These are phyloP conservation scores for Crucibulum laeve DNA, from an alignment of 768 basidiomycete species.

Conservation along the genomic window DNA sequence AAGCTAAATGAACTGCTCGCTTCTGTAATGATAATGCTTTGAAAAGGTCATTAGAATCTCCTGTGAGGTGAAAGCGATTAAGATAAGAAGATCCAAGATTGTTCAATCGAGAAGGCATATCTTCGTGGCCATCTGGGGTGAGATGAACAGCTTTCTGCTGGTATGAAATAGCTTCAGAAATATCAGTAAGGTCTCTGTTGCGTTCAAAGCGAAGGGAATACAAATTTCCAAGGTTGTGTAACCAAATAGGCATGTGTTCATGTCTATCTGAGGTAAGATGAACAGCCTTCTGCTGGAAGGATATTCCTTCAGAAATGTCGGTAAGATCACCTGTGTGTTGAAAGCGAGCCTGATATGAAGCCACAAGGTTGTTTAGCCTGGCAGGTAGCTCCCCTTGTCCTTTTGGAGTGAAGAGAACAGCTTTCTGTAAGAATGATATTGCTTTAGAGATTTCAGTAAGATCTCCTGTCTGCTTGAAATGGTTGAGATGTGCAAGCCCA, in stretches of 20 bases:
- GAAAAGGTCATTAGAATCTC: slow-evolving; percentile 4
- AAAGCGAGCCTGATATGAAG: slow-evolving; percentile 13
- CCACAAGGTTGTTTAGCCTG: slow-evolving; percentile 13
- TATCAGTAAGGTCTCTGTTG: neutral
- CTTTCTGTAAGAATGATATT: slow-evolving; percentile 10
- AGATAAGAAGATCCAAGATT: slow-evolving; percentile 4
- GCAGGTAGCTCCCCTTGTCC: slow-evolving; percentile 12
- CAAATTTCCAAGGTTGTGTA: neutral
- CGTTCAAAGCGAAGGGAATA: neutral
- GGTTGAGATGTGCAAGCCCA: too few species aligned
- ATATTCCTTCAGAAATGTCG: neutral
- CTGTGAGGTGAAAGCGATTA: slow-evolving; percentile 1
- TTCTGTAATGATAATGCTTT: slow-evolving; percentile 9
- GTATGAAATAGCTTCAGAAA: slow-evolving; percentile 5
- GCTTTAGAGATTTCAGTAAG: slow-evolving; percentile 16
- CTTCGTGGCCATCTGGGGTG: slow-evolving; percentile 2
- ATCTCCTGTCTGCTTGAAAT: slow-evolving; percentile 8
- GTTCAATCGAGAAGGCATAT: neutral
- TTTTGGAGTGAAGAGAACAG: slow-evolving; percentile 15
- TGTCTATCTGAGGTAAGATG: neutral
- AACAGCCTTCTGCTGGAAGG: neutral
- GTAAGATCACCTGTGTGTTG: slow-evolving; percentile 10
- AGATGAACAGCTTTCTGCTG: slow-evolving; percentile 8
- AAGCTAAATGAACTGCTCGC: neutral
- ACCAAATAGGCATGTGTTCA: neutral